Evolutionary conservation across 306 rosid genomes (phyloP), one percentile per base, ranked within the genome.

Genomic region (Cicer yamashitae): DNA sequence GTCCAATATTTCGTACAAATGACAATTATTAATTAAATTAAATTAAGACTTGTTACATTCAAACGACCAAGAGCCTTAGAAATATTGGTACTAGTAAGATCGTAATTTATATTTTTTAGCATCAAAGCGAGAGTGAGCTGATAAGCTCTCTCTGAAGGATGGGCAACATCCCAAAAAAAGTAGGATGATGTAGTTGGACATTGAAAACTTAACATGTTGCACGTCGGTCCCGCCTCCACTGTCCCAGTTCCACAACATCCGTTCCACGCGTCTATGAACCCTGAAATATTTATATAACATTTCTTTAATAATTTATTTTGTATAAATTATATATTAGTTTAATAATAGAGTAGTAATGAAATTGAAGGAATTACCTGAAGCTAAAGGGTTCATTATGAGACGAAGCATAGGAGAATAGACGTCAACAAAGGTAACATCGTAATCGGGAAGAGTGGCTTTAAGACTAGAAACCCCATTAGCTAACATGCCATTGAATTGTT

Each of bases 231-330:
- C 15, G 46, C 5, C 53, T 80, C 86, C 17, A 51, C 0, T 7
- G 66, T 0, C 1, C 76, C 85, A 3, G 85, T 82, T 9, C 85
- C 91, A 57, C 88, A 87, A 1, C 91, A 87, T 3, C 77, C 86
- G 0, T 0, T 62, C 5, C 2, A 5, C 3, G 0, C 64, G 6
- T 80, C 74, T 1, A 13, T 7, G 37, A 87, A 87, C 54, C 87
- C 88, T 87, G 77, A 71, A 73, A 40, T 22, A 22, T 22, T 22
- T 2, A 22, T 22, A 1, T 22, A 37, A 7, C 1, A 20, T 20
- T 20, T 20, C 1, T 20, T 67, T 38, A 8, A 48, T 18, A 1
- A 6, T 5, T 22, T 22, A 52, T 1, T 20, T 10, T 10, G 13
- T 10, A 2, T 34, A 56, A 18, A 20, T 2, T 17, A 18, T 20